Base-by-base conservation (phyloP, 2,329 filamentous ascomycete genomes). In the Endoconidiophora polonica region DNA sequence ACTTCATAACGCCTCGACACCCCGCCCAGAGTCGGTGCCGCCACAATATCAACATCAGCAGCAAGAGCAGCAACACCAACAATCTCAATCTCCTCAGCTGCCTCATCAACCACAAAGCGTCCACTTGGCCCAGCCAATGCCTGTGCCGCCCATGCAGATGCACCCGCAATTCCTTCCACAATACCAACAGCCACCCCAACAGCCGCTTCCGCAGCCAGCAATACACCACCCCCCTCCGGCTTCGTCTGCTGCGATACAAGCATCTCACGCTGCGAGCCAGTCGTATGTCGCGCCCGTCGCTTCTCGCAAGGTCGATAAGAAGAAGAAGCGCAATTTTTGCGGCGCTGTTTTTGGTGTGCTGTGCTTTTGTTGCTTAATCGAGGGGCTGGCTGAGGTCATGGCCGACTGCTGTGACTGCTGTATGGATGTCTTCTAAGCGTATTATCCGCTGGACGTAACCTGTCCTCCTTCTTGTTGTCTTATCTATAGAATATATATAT, bases 351-450 rank as follows among this genome's bases (percentile, higher is more conserved):
- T 73, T 44, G 69, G 70, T 6, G 62, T 65, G 14, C 57, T 73
- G 49, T 73, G 69, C 62, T 72, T 67, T 60, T 73, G 70, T 60
- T 73, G 68, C 55, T 65, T 68, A 49, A 62, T 65, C 41, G 70
- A 73, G 50, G 70, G 72, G 55, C 65, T 63, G 26, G 73, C 70
- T 59, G 70, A 73, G 57, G 68, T 66, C 56, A 73, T 65, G 55
- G 61, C 65, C 55, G 63, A 66, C 14, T 66, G 65, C 54, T 68
- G 66, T 56, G 66, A 68, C 50, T 68, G 66, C 55, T 59, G 58
- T 40, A 53, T 57, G 45, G 58, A 57, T 12, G 50, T 57, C 4
- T 57, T 57, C 26, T 58, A 55, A 50, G 41, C 26, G 26, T 10
- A 33, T 1, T 9, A 10, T 33, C 26, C 26, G 12, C 26, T 33